A percentile compares a stretch with the other conserved stretches of the same genome.
phyloP scores from a whole-genome alignment of 2,329 filamentous ascomycete species.

The Bipolaris bicolor region DNA sequence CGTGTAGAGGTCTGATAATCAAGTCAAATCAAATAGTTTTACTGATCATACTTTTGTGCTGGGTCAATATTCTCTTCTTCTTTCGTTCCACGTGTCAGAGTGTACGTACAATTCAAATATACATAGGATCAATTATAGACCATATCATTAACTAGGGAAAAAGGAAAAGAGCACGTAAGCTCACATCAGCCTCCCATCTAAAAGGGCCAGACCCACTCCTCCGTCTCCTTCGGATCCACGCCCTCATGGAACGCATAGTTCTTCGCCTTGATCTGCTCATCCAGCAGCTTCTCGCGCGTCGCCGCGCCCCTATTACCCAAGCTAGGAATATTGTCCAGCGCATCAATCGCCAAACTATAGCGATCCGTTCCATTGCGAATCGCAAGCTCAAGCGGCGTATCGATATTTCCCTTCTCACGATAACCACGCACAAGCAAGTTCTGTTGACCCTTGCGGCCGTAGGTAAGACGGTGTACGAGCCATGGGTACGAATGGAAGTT shows the following conservation, averaged over 20 bases:
- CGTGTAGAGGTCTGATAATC: too few relatives aligned
- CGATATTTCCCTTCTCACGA: constrained; percentile 83
- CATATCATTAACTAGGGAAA: too few relatives aligned
- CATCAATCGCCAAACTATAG: constrained; percentile 77
- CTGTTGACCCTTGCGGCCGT: constrained; percentile 71
- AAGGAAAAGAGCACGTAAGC: too few relatives aligned
- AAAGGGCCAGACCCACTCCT: constrained; percentile 70
- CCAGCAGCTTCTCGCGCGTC: constrained; percentile 68
- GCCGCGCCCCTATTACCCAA: constrained; percentile 68
- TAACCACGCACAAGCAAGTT: constrained; percentile 79
- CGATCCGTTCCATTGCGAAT: constrained; percentile 79
- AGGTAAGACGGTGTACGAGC: constrained; percentile 77
- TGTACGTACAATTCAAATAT: too few relatives aligned
- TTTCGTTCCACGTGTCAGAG: neutral
- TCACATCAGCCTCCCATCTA: constrained; percentile 19
- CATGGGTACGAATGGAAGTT: constrained; percentile 87
- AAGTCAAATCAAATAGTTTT: too few relatives aligned
- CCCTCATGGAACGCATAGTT: constrained; percentile 71
- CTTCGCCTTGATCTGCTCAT: constrained; percentile 67
- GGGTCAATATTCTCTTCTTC: neutral
- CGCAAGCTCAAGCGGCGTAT: constrained; percentile 78
- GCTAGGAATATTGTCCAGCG: constrained; percentile 69
- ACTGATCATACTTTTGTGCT: neutral
- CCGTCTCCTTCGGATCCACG: constrained; percentile 70
- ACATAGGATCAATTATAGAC: neutral